Percentiles rank a stretch among this genome's conserved stretches.
phyloP scores from a whole-genome alignment of 768 basidiomycete genomes.

The Kwoniella sp. region DNA sequence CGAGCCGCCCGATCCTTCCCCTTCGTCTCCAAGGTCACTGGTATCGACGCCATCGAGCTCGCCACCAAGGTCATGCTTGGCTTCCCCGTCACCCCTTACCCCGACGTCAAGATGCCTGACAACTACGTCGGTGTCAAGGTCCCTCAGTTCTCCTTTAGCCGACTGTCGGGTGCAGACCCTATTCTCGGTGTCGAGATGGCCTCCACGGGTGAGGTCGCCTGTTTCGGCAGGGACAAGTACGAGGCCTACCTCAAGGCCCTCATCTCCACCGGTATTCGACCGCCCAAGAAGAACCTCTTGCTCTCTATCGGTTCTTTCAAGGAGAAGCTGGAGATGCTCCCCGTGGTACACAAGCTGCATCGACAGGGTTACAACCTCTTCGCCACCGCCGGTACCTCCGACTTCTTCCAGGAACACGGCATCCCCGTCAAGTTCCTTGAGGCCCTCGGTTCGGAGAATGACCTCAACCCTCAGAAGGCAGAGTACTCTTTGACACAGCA shows the following conservation, averaged over 20 bases:
- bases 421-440: slow-evolving; percentile 98
- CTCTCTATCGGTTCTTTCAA: slow-evolving; percentile 95
- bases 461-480: slow-evolving; percentile 74
- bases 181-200: slow-evolving; percentile 99
- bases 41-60: slow-evolving; percentile 96
- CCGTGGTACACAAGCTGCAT: slow-evolving; percentile 90
- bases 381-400: slow-evolving; percentile 92
- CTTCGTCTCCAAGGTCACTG: slow-evolving; percentile 97
- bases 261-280: slow-evolving; percentile 89
- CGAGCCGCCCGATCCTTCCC: slow-evolving; percentile 97
- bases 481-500: slow-evolving; percentile 98
- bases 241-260: slow-evolving; percentile 97
- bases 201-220: slow-evolving; percentile 97
- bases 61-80: slow-evolving; percentile 98
- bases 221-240: slow-evolving; percentile 95
- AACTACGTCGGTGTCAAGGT: slow-evolving; percentile 99
- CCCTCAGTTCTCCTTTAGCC: slow-evolving; percentile 98
- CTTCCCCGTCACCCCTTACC: slow-evolving; percentile 82
- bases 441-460: slow-evolving; percentile 63
- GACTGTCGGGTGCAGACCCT: slow-evolving; percentile 93
- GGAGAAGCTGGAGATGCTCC: slow-evolving; percentile 94
- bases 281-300: slow-evolving; percentile 94
- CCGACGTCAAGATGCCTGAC: slow-evolving; percentile 74
- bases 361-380: slow-evolving; percentile 92
- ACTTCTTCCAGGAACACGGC: slow-evolving; percentile 93